phyloP scores from a whole-genome alignment of 257 asterid species.

The Leptodermis oblonga region DNA sequence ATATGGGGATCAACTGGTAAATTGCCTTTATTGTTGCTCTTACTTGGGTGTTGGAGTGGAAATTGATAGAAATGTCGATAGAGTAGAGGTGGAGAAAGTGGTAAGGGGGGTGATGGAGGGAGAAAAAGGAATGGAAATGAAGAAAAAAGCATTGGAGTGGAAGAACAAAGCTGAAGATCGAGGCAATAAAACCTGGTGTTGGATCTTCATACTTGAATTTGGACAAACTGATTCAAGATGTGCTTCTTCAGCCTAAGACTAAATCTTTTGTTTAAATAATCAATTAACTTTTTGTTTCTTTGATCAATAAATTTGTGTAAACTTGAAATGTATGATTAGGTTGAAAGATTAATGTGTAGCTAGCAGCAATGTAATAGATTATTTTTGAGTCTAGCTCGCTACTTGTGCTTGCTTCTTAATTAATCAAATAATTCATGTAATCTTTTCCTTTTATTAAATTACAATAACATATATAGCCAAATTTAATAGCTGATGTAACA shows the following conservation, averaged over 20 bases:
- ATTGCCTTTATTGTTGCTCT: constrained; percentile 6
- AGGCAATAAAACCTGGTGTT: constrained; percentile 10
- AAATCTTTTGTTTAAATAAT: not conserved
- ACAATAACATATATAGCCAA: too few relatives aligned
- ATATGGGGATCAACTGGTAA: not conserved
- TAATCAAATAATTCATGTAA: too few relatives aligned
- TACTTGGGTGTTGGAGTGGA: constrained; percentile 20
- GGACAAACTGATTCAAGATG: constrained; percentile 18
- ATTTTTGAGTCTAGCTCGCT: too few relatives aligned
- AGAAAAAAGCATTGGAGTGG: constrained; percentile 14
- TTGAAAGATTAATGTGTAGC: too few relatives aligned
- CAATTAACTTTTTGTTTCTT: not conserved
- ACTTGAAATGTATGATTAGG: too few relatives aligned
- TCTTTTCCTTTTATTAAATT: too few relatives aligned
- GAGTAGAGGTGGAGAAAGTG: constrained; percentile 13
- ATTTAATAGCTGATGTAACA: too few relatives aligned
- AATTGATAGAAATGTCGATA: constrained; percentile 10
- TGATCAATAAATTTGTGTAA: not conserved
- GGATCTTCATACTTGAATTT: constrained; percentile 22
- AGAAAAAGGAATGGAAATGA: constrained; percentile 11
- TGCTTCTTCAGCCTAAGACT: not conserved
- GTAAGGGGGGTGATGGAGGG: constrained; percentile 20
- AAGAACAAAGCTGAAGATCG: constrained; percentile 13
- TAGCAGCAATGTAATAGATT: too few relatives aligned
- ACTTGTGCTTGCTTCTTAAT: too few relatives aligned